Base-by-base conservation (phyloP, 108 stramenopile genomes). In the Cylindrotheca fusiformis region DNA sequence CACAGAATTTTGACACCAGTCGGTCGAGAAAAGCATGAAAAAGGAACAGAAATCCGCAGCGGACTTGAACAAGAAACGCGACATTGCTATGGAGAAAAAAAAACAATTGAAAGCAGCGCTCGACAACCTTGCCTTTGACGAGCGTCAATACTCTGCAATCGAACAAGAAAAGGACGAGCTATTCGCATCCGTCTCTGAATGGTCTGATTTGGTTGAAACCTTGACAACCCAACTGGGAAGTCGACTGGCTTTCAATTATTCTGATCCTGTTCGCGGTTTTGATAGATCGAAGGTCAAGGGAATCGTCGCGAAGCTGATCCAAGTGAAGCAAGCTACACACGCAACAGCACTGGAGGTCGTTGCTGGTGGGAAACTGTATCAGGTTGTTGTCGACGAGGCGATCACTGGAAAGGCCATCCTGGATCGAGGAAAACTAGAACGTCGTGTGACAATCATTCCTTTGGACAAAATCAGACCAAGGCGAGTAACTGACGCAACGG, bases 301-400 rank as follows among this genome's bases (percentile, higher is more conserved):
- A 0, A 48, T 95, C 12, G 95, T 99, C 48, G 98, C 98, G 22
- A 79, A 80, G 55, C 85, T 99, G 8, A 68, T 99, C 52, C 54
- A 77, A 33, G 91, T 98, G 0, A 84, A 85, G 54, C 75, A 96
- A 22, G 63, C 78, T 4, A 64, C 71, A 29, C 71, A 92, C 66
- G 76, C 96, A 45, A 95, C 97, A 6, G 97, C 99, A 0, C 70
- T 99, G n/a, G 99, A 99, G 74, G 94, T 97, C 32, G 96, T 90
- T 29, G 97, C 96, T 3, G 97, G 95, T 22, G 94, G 95, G 24
- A 91, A 91, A 66, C 90, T 97, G 5, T 93, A 82, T 53, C 94
- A 99, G 77, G 97, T 99, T 26, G 97, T 99, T 12, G 97, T 98
- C 14, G 97, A 99, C 62, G 95, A 91, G 60, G 96, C 95, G 23